Base-by-base conservation (phyloP, 169 alveolate genomes). In the Perkinsus marinus region DNA sequence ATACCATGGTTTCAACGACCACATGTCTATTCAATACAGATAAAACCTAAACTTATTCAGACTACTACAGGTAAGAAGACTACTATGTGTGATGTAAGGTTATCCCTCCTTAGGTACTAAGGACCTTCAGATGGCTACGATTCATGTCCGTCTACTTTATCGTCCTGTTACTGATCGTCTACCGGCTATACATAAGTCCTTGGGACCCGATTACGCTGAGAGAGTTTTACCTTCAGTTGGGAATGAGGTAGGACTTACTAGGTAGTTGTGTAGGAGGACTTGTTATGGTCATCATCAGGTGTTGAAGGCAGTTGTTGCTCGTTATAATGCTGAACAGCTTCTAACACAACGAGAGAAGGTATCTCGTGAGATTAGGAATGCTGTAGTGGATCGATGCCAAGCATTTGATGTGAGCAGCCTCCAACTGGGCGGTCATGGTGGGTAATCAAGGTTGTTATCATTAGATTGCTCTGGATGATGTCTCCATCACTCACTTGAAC, bases 151-250 rank as follows among this genome's bases (percentile, higher is more conserved):
- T 91, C 95, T 98, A 79, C 95, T 98, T 43, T 98, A 95, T 93
- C 95, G 99, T 43, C 99, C 99, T 93, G 93, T 91, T 93, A 96
- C 93, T 91, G 97, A 95, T 46, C 97, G 94, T 93, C 98, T 96
- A 91, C 99, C 99, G 19, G 94, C 97, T 46, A 89, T 98, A 19
- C 99, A 98, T 94, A 96, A 98, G 94, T 96, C 96, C 91, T 93
- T 98, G 39, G 99, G 99, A 34, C 97, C 97, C n/a, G 99, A 98
- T 94, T 98, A 97, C 93, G 99, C 98, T 93, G 99, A 98, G 91
- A 95, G 99, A 69, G 99, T 98, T 57, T 96, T 98, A 41, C 99
- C 99, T 9, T 98, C 99, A 0, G 97, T 98, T 92, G 99, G 99
- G 89, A 98, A 98, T 94, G 99, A 98, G 96, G 98, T 41, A 3